Conservation (phyloP, 441 rosid species). For the Brassica hybrid region DNA sequence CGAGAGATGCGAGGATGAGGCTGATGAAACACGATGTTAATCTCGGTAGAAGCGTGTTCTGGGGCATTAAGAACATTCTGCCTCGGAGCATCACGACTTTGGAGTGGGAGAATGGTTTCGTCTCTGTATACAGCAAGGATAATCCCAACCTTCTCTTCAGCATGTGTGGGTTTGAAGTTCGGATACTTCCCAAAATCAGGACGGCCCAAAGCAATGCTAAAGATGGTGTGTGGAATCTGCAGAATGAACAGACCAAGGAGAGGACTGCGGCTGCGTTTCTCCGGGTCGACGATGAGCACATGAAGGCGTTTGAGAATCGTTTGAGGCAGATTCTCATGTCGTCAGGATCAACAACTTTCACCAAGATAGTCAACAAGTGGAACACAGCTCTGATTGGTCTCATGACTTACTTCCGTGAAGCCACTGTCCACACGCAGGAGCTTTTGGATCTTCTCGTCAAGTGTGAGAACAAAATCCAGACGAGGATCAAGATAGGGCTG, state of each 20-base stretch:
- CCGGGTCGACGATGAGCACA: conserved; percentile 96
- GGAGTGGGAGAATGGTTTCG: conserved; percentile 99
- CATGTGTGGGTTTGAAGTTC: conserved; percentile 98
- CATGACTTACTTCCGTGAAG: too few relatives aligned
- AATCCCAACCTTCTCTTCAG: conserved; percentile 97
- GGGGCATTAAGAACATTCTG: conserved; percentile 99
- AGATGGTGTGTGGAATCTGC: conserved; percentile 99
- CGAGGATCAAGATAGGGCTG: too few relatives aligned
- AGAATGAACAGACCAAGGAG: conserved; percentile 99
- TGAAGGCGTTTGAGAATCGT: conserved; percentile 98
- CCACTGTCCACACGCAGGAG: too few relatives aligned
- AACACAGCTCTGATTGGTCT: too few relatives aligned
- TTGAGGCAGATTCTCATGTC: conserved; percentile 37
- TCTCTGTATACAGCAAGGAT: too few relatives aligned
- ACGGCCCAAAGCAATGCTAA: conserved; percentile 93
- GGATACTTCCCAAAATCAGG: conserved; percentile 95
- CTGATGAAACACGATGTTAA: conserved; percentile 98
- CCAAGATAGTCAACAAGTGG: too few relatives aligned
- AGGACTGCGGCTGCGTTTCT: conserved; percentile 97
- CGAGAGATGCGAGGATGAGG: conserved; percentile 99
- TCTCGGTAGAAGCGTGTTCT: conserved; percentile 99
- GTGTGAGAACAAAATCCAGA: too few relatives aligned
- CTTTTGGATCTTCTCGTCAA: too few relatives aligned
- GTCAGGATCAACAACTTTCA: too few relatives aligned
- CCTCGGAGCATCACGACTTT: conserved; percentile 97